phyloP scores from a whole-genome alignment of 352 stramenopile species.

The Pythium folliculosum region DNA sequence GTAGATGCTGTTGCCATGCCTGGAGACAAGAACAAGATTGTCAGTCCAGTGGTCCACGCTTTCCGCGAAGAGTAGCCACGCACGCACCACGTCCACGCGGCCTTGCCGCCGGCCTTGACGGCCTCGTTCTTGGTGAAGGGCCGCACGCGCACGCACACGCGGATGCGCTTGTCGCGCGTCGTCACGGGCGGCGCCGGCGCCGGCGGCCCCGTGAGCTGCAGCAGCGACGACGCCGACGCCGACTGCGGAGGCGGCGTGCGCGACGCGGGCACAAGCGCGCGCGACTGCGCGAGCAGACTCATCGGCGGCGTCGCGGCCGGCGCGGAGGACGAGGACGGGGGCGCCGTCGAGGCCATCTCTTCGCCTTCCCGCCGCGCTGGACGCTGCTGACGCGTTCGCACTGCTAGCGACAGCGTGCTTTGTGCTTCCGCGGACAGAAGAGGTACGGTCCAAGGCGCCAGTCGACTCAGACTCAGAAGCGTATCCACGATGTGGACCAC shows the following conservation, averaged over 20 bases:
- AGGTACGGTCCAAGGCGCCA: not conserved
- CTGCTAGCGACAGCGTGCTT: too few relatives aligned
- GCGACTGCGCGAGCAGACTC: constrained; percentile 19
- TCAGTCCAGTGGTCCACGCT: too few relatives aligned
- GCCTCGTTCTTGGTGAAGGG: constrained; percentile 78
- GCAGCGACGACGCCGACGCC: not conserved
- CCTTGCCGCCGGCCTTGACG: constrained; percentile 67
- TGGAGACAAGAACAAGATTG: constrained; percentile 17
- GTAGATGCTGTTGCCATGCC: constrained; percentile 88
- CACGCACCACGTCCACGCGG: constrained; percentile 77
- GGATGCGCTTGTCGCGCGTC: constrained; percentile 67
- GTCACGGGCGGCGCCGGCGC: constrained; percentile 14
- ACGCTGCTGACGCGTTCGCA: too few relatives aligned
- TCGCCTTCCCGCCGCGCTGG: too few relatives aligned
- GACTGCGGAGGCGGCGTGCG: not conserved
- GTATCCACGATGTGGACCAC: not conserved
- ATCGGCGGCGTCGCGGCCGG: too few relatives aligned
- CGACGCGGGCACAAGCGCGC: constrained; percentile 9
- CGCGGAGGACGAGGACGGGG: constrained; percentile 6
- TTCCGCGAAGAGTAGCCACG: not conserved
- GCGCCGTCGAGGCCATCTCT: not conserved
- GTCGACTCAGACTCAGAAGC: not conserved
- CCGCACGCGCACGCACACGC: constrained; percentile 74
- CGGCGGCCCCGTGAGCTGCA: not conserved
- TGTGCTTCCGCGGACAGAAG: not conserved